Base-by-base conservation (phyloP, 176 grass and related monocot genomes). In the Guadua angustifolia region DNA sequence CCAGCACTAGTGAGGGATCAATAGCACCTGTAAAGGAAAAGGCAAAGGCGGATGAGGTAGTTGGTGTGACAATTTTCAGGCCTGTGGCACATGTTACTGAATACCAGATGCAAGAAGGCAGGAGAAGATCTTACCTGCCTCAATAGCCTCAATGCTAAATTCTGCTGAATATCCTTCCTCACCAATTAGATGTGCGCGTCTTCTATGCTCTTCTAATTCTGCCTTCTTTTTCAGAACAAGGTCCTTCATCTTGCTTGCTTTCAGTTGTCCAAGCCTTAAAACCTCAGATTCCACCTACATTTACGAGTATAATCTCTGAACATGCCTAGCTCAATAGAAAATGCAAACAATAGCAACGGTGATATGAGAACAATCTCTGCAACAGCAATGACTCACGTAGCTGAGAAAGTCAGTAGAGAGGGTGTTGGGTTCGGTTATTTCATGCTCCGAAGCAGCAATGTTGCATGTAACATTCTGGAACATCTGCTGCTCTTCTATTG, bases 221-320 rank as follows among this genome's bases (percentile, higher is more conserved):
- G 79, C 61, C 85, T 95, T 98, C 82, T 95, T 98, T 83, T 94
- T 98, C 69, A 95, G 58, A 82, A 98, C 85, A 12, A 94, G 84
- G 19, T 98, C 91, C 88, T 90, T 98, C 89, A 88, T 89, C 78
- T 94, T 98, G 81, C 88, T 98, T 50, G 62, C 81, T 92, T 98
- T 98, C 25, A 98, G 73, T 52, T 94, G 89, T 77, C 92, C 89
- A 56, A 98, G 89, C 64, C 91, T 90, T 88, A 90, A 77, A 85
- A 98, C 96, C 70, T 98, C 96, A 74, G 85, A 67, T 84, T 98
- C 93, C 55, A 91, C 91, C 96, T 98, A 64, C 68, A 92, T 60
- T 56, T 81, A 72, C 46, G 12, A 64, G 69, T 68, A 77, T 40
- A 77, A 50, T 45, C 5, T 78, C 17, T 75, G 74, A 80, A 78